phyloP scores from a whole-genome alignment of 75 land plant genomes.

The Sequoia sempervirens region DNA sequence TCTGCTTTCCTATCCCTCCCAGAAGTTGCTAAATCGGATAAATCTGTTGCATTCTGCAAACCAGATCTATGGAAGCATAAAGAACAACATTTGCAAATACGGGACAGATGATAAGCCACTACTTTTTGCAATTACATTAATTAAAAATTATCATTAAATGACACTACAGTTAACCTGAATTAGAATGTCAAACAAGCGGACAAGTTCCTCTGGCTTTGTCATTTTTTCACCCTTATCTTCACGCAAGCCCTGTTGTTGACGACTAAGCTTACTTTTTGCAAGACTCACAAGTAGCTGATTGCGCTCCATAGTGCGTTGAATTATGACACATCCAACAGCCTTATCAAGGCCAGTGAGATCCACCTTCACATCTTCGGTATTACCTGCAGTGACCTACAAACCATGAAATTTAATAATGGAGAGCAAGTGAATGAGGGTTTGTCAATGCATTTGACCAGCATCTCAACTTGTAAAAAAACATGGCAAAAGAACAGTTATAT shows the following conservation, averaged over 20 bases:
- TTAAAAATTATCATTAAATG: background rate
- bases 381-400: slow-evolving; percentile 73
- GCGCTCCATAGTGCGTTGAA: slow-evolving; percentile 80
- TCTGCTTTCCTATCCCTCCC: slow-evolving; percentile 72
- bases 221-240: slow-evolving; percentile 69
- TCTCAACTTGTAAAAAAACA: background rate
- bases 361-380: slow-evolving; percentile 80
- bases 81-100: background rate
- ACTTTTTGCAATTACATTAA: background rate
- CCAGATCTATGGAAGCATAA: slow-evolving; percentile 3
- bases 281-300: slow-evolving; percentile 62
- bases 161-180: slow-evolving; percentile 58
- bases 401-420: background rate
- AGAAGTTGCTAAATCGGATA: slow-evolving; percentile 83
- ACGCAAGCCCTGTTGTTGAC: slow-evolving; percentile 20
- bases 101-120: background rate
- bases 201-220: slow-evolving; percentile 91
- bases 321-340: slow-evolving; percentile 83
- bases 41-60: slow-evolving; percentile 77
- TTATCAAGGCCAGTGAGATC: slow-evolving; percentile 84
- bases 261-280: slow-evolving; percentile 64
- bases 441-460: background rate
- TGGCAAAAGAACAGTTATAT: background rate
- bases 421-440: background rate
- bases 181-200: slow-evolving; percentile 80